phyloP scores from a whole-genome alignment of 2,329 filamentous ascomycete genomes.

The Fusarium irregulare region DNA sequence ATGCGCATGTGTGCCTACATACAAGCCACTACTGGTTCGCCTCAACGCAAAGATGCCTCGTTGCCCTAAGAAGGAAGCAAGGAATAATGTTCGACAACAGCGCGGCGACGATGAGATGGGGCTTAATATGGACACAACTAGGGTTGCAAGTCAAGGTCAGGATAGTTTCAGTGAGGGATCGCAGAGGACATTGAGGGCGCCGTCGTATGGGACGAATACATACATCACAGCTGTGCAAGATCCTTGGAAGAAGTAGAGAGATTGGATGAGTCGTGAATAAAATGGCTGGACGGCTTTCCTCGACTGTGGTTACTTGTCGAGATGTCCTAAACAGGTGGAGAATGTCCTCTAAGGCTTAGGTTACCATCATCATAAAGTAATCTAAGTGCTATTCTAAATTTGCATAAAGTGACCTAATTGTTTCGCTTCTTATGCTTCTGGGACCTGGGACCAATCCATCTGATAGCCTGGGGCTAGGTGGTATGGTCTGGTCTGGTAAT shows the following conservation, averaged over 20 bases:
- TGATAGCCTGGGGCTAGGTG: too few species aligned
- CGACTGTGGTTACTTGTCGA: too few species aligned
- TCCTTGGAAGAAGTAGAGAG: background rate
- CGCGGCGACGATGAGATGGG: constrained; percentile 1
- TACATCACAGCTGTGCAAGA: background rate
- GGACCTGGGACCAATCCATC: too few species aligned
- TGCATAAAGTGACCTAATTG: rapidly evolving
- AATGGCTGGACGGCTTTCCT: too few species aligned
- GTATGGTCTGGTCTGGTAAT: too few species aligned
- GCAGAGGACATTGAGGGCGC: background rate
- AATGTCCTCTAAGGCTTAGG: too few species aligned
- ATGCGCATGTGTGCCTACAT: constrained; percentile 35
- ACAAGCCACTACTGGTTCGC: constrained; percentile 13
- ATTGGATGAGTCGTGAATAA: too few species aligned
- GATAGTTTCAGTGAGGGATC: background rate
- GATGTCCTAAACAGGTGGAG: too few species aligned
- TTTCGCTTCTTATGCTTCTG: background rate
- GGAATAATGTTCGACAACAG: background rate
- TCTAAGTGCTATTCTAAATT: background rate
- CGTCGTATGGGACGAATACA: constrained; percentile 15
- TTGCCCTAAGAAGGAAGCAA: background rate
- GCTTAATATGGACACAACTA: background rate
- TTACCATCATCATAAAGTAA: too few species aligned
- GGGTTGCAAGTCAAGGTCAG: background rate
- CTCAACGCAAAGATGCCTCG: background rate